These are phyloP conservation scores for Boletus edulis DNA, from an alignment of 768 basidiomycete species.

Conservation along the genomic window DNA sequence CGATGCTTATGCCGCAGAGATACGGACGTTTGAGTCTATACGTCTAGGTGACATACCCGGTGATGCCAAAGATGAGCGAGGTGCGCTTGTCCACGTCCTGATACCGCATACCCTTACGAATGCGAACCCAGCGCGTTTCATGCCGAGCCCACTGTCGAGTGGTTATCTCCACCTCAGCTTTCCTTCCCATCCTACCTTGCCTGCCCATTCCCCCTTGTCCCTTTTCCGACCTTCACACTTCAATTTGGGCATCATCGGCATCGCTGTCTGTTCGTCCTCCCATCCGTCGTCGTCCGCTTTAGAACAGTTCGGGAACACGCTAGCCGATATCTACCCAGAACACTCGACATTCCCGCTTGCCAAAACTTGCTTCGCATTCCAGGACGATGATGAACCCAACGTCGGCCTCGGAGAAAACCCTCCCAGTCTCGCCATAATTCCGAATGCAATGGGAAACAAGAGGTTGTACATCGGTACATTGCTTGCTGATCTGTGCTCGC, in stretches of 20 bases:
- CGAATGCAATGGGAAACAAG: conserved; percentile 84
- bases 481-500: conserved; percentile 85
- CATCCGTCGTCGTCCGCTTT: conserved; percentile 53
- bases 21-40: conserved; percentile 70
- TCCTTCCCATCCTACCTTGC: conserved; percentile 70
- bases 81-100: conserved; percentile 37
- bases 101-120: background rate
- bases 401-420: conserved; percentile 54
- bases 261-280: conserved; percentile 65
- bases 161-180: conserved; percentile 83
- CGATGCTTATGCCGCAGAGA: conserved; percentile 69
- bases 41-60: conserved; percentile 82
- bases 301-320: conserved; percentile 61
- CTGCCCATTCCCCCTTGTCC: conserved; percentile 62
- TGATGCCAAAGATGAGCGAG: conserved; percentile 73
- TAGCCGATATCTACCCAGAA: conserved; percentile 66
- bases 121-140: conserved; percentile 65
- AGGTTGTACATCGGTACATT: conserved; percentile 85
- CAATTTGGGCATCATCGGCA: conserved; percentile 84
- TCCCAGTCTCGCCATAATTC: conserved; percentile 73
- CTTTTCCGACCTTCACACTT: conserved; percentile 80
- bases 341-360: conserved; percentile 74
- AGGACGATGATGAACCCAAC: conserved; percentile 54
- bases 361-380: conserved; percentile 83
- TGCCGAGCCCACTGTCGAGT: conserved; percentile 71